Evolutionary conservation across 345 rosid genomes (phyloP).

Genomic region (Linum usitatissimum): DNA sequence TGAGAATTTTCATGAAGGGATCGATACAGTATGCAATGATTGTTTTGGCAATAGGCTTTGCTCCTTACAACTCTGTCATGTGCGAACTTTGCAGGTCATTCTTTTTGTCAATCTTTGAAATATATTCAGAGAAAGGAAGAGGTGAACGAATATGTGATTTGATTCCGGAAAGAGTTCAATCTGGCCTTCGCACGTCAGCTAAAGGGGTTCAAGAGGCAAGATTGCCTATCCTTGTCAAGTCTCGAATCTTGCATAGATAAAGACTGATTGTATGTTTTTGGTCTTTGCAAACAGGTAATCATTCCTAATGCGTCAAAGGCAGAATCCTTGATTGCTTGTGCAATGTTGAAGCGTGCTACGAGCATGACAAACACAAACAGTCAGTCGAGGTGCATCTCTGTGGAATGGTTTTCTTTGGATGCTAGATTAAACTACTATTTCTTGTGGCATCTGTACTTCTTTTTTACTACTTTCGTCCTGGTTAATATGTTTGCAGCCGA

Average conservation of each 20-base stretch:
- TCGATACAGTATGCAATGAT: background rate
- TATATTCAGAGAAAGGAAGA: conserved; percentile 67
- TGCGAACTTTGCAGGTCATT: conserved; percentile 32
- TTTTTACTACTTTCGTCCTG: background rate
- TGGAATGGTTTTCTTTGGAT: background rate
- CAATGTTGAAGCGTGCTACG: conserved; percentile 73
- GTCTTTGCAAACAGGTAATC: conserved; percentile 34
- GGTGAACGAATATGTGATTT: conserved; percentile 63
- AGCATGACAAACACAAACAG: conserved; percentile 71
- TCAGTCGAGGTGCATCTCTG: conserved; percentile 54
- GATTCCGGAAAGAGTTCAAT: conserved; percentile 44
- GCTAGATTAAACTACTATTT: background rate
- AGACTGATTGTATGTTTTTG: conserved; percentile 8
- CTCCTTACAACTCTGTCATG: background rate
- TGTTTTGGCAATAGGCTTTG: background rate
- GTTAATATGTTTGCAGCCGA: conserved; percentile 44
- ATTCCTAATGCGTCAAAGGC: conserved; percentile 47
- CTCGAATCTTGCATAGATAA: conserved; percentile 5
- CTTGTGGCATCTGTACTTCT: background rate
- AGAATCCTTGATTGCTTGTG: conserved; percentile 51
- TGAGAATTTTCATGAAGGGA: background rate
- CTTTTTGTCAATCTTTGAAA: conserved; percentile 66
- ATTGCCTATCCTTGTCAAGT: background rate
- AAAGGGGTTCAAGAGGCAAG: conserved; percentile 71
- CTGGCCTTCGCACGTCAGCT: conserved; percentile 52